phyloP scores from a whole-genome alignment of 2,329 filamentous ascomycete genomes.

The Acrocalymma vagum region DNA sequence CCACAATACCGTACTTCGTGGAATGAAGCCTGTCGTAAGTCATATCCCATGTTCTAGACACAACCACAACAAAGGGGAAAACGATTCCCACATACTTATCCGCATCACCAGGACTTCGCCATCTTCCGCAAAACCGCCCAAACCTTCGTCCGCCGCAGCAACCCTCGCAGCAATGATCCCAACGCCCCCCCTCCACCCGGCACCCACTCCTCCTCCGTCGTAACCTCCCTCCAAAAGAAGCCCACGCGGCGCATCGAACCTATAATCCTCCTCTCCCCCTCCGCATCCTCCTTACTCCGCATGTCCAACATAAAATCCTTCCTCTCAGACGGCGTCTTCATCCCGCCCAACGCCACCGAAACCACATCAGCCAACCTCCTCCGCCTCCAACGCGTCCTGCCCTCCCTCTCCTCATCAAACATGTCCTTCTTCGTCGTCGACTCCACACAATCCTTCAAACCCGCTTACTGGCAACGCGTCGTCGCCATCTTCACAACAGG shows the following conservation, averaged over 20 bases:
- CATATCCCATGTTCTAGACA: no score
- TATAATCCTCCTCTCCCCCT: slow-evolving; percentile 96
- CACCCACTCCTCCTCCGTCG: slow-evolving; percentile 44
- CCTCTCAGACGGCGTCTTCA: slow-evolving; percentile 84
- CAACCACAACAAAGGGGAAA: not conserved
- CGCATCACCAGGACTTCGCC: slow-evolving; percentile 80
- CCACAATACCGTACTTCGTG: slow-evolving; percentile 85
- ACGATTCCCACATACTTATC: slow-evolving; percentile 23
- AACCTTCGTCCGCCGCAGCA: slow-evolving; percentile 71
- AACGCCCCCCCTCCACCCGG: slow-evolving; percentile 41
- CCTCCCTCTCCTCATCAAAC: slow-evolving; percentile 71
- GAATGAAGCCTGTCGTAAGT: slow-evolving; percentile 85
- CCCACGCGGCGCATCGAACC: slow-evolving; percentile 65
- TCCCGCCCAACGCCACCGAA: slow-evolving; percentile 72
- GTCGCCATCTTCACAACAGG: slow-evolving; percentile 98
- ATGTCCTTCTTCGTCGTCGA: slow-evolving; percentile 97
- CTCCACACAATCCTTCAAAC: slow-evolving; percentile 92
- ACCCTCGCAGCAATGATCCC: slow-evolving; percentile 54
- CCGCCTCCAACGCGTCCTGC: slow-evolving; percentile 81
- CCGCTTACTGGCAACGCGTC: slow-evolving; percentile 95
- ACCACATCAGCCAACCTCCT: slow-evolving; percentile 79
- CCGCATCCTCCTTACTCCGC: slow-evolving; percentile 90
- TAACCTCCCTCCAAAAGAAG: slow-evolving; percentile 52
- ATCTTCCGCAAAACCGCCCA: slow-evolving; percentile 87
- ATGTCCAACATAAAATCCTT: slow-evolving; percentile 97